Evolutionary conservation across 768 basidiomycete species (phyloP).

Genomic region (Suillus spraguei): DNA sequence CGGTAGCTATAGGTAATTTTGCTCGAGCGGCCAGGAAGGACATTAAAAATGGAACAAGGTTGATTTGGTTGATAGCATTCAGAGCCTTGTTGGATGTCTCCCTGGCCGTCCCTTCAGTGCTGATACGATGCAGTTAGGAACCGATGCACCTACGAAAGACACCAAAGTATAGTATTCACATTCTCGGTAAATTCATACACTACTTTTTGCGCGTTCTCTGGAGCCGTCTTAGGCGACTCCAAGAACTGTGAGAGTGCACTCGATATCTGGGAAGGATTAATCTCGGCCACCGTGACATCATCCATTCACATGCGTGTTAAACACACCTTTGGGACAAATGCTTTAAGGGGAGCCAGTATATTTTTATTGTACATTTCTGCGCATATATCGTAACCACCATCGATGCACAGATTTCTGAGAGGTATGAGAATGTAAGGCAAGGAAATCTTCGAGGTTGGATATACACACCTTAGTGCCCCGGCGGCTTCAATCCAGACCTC

Average conservation of each 20-base stretch:
- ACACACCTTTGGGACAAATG: slow-evolving; percentile 77
- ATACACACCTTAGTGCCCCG: slow-evolving; percentile 75
- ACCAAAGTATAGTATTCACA: slow-evolving; percentile 92
- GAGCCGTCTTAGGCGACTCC: slow-evolving; percentile 56
- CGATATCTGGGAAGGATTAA: slow-evolving; percentile 59
- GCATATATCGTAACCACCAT: slow-evolving; percentile 94
- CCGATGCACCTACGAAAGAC: slow-evolving; percentile 77
- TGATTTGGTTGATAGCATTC: slow-evolving; percentile 80
- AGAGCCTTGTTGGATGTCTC: slow-evolving; percentile 95
- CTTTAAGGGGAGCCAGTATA: slow-evolving; percentile 73
- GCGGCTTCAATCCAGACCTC: slow-evolving; percentile 90
- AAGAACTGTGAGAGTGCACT: slow-evolving; percentile 68
- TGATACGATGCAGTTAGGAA: slow-evolving; percentile 21
- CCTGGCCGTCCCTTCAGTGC: slow-evolving; percentile 38
- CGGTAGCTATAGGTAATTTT: slow-evolving; percentile 68
- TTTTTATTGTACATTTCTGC: slow-evolving; percentile 98
- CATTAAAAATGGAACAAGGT: slow-evolving; percentile 83
- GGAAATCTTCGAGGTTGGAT: slow-evolving; percentile 8
- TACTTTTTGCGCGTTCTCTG: slow-evolving; percentile 72
- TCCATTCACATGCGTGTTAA: not conserved
- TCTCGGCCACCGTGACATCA: not conserved
- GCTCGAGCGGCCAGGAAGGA: slow-evolving; percentile 80
- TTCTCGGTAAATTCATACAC: slow-evolving; percentile 91
- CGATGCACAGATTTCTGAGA: slow-evolving; percentile 86
- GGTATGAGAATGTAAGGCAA: slow-evolving; percentile 9